Evolutionary conservation across 345 rosid species (phyloP).

Genomic region (Sisymbrium irio): DNA sequence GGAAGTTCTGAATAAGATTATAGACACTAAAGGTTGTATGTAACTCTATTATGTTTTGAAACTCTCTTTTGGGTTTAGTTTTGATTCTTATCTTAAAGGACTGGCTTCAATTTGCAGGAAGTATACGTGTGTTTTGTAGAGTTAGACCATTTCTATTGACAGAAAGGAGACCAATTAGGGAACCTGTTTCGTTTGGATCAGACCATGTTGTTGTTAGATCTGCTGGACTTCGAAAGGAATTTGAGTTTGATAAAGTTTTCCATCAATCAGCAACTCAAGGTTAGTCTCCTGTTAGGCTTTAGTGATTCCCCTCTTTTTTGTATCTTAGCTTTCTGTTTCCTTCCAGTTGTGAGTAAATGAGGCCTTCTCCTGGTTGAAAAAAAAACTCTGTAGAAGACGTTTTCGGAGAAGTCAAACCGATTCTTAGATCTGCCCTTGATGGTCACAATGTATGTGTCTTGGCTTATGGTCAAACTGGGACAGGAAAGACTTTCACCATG

Average conservation of each 20-base stretch:
- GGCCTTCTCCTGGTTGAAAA: constrained; percentile 40
- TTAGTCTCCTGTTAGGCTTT: constrained; percentile 38
- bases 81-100: constrained; percentile 11
- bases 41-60: not conserved
- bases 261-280: constrained; percentile 70
- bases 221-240: constrained; percentile 65
- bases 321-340: constrained; percentile 29
- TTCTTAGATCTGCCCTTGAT: constrained; percentile 85
- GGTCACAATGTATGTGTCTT: constrained; percentile 87
- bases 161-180: constrained; percentile 46
- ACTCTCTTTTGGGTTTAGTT: not conserved
- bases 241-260: constrained; percentile 75
- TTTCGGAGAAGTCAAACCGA: constrained; percentile 73
- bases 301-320: constrained; percentile 7
- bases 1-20: constrained; percentile 60
- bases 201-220: constrained; percentile 53
- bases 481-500: constrained; percentile 95
- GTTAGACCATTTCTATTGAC: constrained; percentile 55
- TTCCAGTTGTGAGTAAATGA: constrained; percentile 40
- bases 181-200: constrained; percentile 44
- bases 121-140: constrained; percentile 82
- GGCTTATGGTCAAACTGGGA: constrained; percentile 96
- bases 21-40: constrained; percentile 74
- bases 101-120: constrained; percentile 52
- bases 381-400: constrained; percentile 66